phyloP scores from a whole-genome alignment of 768 basidiomycete genomes.

The Leccinum subgranulosum region DNA sequence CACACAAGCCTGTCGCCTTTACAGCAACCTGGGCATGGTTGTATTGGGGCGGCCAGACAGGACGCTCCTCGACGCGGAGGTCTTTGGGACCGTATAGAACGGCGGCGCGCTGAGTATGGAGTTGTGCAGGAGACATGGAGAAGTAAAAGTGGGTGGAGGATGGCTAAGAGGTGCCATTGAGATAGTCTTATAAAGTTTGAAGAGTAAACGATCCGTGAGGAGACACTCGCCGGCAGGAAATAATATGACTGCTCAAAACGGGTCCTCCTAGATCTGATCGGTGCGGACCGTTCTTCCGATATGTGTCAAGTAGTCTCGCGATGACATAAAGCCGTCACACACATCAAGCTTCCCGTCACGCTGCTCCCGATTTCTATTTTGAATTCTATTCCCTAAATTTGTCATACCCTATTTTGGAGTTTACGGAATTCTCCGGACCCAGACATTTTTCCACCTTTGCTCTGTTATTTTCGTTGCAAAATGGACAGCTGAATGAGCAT shows the following conservation, averaged over 20 bases:
- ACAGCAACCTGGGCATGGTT: conserved; percentile 81
- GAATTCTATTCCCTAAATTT: conserved; percentile 21
- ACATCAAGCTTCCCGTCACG: conserved; percentile 19
- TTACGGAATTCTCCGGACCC: conserved; percentile 9
- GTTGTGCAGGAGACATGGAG: conserved; percentile 44
- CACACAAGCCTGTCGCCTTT: conserved; percentile 86
- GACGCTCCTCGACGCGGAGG: conserved; percentile 74
- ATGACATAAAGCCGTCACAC: conserved; percentile 30
- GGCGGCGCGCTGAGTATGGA: conserved; percentile 61
- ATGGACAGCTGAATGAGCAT: neutral
- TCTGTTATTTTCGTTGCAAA: neutral
- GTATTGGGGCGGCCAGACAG: conserved; percentile 64
- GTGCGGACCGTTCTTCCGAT: conserved; percentile 30
- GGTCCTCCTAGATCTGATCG: conserved; percentile 20
- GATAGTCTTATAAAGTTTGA: conserved; percentile 34
- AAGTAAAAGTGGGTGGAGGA: conserved; percentile 18
- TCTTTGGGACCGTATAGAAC: conserved; percentile 85
- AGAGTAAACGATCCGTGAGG: conserved; percentile 28
- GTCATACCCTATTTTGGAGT: conserved; percentile 23
- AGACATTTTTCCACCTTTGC: conserved; percentile 12
- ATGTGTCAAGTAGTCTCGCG: conserved; percentile 17
- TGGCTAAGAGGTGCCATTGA: conserved; percentile 24
- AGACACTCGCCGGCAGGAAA: conserved; percentile 24
- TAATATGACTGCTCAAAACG: conserved; percentile 20
- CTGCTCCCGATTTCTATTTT: conserved; percentile 24